Percentiles rank a stretch among this genome's conserved stretches.
Conservation (phyloP, 2,329 filamentous ascomycete species). For the Neoarthrinium moseri region DNA sequence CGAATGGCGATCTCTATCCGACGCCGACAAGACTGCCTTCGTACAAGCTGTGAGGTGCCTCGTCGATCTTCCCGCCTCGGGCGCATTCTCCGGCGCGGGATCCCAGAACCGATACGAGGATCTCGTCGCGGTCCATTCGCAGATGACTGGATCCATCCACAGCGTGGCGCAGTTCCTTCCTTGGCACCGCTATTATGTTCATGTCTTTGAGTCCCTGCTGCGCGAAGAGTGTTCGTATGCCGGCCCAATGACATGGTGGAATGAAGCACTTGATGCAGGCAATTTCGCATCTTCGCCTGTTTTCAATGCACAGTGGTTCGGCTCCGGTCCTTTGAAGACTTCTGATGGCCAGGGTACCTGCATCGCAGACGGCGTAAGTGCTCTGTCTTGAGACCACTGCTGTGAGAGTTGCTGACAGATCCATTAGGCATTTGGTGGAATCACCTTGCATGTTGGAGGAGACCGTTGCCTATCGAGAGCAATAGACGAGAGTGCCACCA, state of each 20-base stretch:
- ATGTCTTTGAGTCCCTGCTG: conserved; percentile 34
- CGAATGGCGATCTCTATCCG: conserved; percentile 31
- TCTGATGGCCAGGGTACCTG: conserved; percentile 29
- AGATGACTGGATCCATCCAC: conserved; percentile 29
- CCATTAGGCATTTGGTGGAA: conserved; percentile 24
- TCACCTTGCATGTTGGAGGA: conserved; percentile 28
- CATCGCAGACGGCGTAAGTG: conserved; percentile 29
- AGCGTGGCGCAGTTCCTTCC: conserved; percentile 34
- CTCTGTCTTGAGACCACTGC: background rate
- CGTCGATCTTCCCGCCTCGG: conserved; percentile 26
- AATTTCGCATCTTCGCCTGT: conserved; percentile 28
- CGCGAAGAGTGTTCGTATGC: conserved; percentile 35
- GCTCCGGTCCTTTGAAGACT: conserved; percentile 23
- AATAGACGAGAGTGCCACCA: conserved; percentile 29
- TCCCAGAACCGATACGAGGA: conserved; percentile 34
- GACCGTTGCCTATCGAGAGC: conserved; percentile 32
- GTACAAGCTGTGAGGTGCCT: conserved; percentile 33
- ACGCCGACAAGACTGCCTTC: conserved; percentile 27
- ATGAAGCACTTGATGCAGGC: conserved; percentile 34
- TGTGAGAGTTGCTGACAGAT: background rate
- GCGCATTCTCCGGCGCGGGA: conserved; percentile 21
- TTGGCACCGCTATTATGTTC: conserved; percentile 38
- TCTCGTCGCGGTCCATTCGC: conserved; percentile 35
- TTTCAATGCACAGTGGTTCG: conserved; percentile 29
- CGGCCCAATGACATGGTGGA: conserved; percentile 37